phyloP scores from a whole-genome alignment of 768 basidiomycete species.

The Leccinum barrowsii region DNA sequence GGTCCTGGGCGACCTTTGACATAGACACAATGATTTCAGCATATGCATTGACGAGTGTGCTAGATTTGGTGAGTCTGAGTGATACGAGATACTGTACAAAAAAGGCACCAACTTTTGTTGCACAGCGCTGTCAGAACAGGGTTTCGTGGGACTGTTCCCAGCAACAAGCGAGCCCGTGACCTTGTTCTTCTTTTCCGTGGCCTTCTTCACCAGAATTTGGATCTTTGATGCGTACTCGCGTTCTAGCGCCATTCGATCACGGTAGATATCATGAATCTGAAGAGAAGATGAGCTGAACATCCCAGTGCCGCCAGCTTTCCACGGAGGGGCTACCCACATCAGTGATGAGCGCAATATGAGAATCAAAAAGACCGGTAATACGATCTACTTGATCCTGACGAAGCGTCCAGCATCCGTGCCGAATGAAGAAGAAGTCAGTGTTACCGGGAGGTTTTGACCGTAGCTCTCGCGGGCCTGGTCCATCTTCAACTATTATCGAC shows the following conservation, averaged over 20 bases:
- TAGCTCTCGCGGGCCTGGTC: slow-evolving; percentile 32
- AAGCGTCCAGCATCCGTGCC: slow-evolving; percentile 6
- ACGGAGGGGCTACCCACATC: slow-evolving; percentile 47
- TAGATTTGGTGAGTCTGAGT: slow-evolving; percentile 28
- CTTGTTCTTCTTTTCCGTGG: slow-evolving; percentile 67
- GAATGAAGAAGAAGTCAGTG: not conserved
- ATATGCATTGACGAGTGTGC: slow-evolving; percentile 73
- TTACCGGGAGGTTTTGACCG: slow-evolving; percentile 55
- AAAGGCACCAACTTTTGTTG: slow-evolving; percentile 48
- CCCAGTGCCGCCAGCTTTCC: not conserved
- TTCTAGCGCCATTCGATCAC: slow-evolving; percentile 63
- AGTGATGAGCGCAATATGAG: slow-evolving; percentile 58
- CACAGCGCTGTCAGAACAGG: slow-evolving; percentile 49
- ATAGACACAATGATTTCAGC: slow-evolving; percentile 62
- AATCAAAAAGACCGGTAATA: slow-evolving; percentile 53
- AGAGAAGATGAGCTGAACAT: slow-evolving; percentile 1
- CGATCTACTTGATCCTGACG: slow-evolving; percentile 70
- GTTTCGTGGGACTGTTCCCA: slow-evolving; percentile 66
- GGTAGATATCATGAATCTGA: slow-evolving; percentile 72
- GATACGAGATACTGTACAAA: not conserved
- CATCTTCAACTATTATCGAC: slow-evolving; percentile 7
- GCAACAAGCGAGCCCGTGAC: slow-evolving; percentile 51
- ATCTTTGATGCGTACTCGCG: slow-evolving; percentile 77
- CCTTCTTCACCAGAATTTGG: slow-evolving; percentile 61
- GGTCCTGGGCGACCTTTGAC: slow-evolving; percentile 61